Base-by-base conservation (phyloP, 108 stramenopile species). In the Pseudonitzschia delicatissima region DNA sequence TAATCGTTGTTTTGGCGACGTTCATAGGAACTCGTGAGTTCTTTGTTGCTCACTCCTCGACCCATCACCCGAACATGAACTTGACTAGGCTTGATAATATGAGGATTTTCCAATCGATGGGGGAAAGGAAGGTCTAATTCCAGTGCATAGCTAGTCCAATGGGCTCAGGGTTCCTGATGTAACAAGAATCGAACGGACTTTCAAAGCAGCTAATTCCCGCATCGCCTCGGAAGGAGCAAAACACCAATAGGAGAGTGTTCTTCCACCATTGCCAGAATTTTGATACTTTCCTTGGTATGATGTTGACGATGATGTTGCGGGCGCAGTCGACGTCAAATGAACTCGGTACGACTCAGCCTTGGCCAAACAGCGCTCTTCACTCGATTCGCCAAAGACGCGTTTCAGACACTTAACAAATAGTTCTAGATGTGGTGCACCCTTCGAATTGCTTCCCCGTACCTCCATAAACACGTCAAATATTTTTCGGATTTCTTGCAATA, bases 161-260 rank as follows among this genome's bases (percentile, higher is more conserved):
- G 99, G 99, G n/a, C 92, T 82, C 45, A 99, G 74, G 7, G 99
- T 99, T 35, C 99, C 99, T 15, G 89, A 91, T 5, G 98, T 97
- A 20, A 98, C 90, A 21, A 98, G 61, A 26, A 98, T 95, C 12
- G 85, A 95, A 26, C 91, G 83, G 12, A 91, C 85, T 47, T 86
- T 86, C 2, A 92, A 75, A 65, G 67, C 80, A 9, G 78, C 68
- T 18, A 99, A 71, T 64, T 98, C 96, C 57, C 89, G 68, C 88
- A 99, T 88, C 2, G 97, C 97, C 11, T 98, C 76, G 5, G 93
- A 86, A 0, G 99, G 96, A 20, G 96, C 92, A 73, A 99, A 98
- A 76, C 98, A 99, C 97, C 98, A 99, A 68, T 92, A 99, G 28
- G 86, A 85, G 15, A 99, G 69, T 21, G 86, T 92, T 50, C 91